These are phyloP conservation scores for Margaritispora aquatica DNA, from an alignment of 495 filamentous ascomycete species.

Conservation along the genomic window DNA sequence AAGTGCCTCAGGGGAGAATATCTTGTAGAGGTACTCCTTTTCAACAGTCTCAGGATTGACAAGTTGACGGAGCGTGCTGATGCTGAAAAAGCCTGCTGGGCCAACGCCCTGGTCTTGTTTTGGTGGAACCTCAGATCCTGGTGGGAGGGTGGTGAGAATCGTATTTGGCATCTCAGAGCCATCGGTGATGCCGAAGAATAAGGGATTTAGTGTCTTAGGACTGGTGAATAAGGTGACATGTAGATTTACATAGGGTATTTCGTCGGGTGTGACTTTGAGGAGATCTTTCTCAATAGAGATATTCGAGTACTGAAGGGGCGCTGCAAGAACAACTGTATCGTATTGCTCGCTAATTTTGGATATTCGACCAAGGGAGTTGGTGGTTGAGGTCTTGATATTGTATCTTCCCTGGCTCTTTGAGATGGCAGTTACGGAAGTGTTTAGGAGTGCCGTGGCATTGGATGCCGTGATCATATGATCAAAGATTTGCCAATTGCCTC, in stretches of 20 bases:
- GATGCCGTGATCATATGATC: slow-evolving; percentile 65
- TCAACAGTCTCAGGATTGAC: slow-evolving; percentile 45
- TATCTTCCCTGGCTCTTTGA: slow-evolving; percentile 42
- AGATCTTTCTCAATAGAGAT: slow-evolving; percentile 39
- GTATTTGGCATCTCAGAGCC: slow-evolving; percentile 53
- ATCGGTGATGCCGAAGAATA: slow-evolving; percentile 59
- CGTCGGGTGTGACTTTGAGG: slow-evolving; percentile 53
- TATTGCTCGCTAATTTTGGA: slow-evolving; percentile 42
- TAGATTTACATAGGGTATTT: slow-evolving; percentile 74
- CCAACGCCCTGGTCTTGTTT: slow-evolving; percentile 52
- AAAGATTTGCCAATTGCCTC: slow-evolving; percentile 97
- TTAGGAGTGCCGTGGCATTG: slow-evolving; percentile 53
- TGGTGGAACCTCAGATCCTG: slow-evolving; percentile 34
- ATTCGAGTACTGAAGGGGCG: slow-evolving; percentile 69
- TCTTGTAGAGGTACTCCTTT: slow-evolving; percentile 86
- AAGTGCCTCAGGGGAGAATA: slow-evolving; percentile 75
- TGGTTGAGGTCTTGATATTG: slow-evolving; percentile 35
- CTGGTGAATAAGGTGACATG: slow-evolving; percentile 89
- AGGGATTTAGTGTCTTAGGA: slow-evolving; percentile 57
- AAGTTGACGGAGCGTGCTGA: slow-evolving; percentile 67
- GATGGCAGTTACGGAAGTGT: slow-evolving; percentile 62
- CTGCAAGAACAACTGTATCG: slow-evolving; percentile 74
- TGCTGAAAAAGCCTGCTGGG: slow-evolving; percentile 75
- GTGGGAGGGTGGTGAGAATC: slow-evolving; percentile 78
- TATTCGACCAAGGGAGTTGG: slow-evolving; percentile 9